Percentiles rank a stretch among this genome's conserved stretches.
Evolutionary conservation across 2,329 filamentous ascomycete genomes (phyloP).

Genomic region (Calonectria montana): DNA sequence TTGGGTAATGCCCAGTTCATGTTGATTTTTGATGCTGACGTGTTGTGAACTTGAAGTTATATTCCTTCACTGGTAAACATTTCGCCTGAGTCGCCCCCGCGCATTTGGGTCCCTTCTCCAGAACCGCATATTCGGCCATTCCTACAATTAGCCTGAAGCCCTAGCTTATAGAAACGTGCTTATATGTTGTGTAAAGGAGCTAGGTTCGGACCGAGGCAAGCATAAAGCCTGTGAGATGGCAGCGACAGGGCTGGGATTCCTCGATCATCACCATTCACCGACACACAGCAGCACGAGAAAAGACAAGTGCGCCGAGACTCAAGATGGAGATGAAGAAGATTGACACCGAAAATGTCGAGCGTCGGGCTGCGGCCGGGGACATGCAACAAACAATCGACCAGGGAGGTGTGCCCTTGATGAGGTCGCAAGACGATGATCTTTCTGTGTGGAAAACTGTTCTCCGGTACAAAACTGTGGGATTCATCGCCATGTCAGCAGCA

Average conservation of each 20-base stretch:
- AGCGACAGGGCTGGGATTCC: not conserved
- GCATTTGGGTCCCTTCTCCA: not conserved
- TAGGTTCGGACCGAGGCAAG: not conserved
- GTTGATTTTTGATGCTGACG: too few relatives aligned
- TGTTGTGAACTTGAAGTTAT: too few relatives aligned
- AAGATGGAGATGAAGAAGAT: slow-evolving; percentile 16
- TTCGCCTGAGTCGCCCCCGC: not conserved
- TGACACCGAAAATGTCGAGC: slow-evolving; percentile 29
- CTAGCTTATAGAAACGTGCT: not conserved
- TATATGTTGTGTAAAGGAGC: not conserved
- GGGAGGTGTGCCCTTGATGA: slow-evolving; percentile 42
- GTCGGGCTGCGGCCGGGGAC: slow-evolving; percentile 3
- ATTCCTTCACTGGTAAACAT: not conserved
- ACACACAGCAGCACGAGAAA: not conserved
- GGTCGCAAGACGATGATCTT: slow-evolving; percentile 51
- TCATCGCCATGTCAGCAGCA: slow-evolving; percentile 53
- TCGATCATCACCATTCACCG: not conserved
- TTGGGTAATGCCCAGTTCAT: too few relatives aligned
- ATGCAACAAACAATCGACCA: slow-evolving; percentile 11
- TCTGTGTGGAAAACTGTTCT: slow-evolving; percentile 51
- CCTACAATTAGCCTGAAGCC: not conserved
- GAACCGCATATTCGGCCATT: not conserved
- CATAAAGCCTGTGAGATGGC: not conserved
- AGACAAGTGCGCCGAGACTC: not conserved
- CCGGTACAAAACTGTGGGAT: slow-evolving; percentile 48